Conservation (phyloP, 306 rosid species). For the Pyrus bretschneideri region DNA sequence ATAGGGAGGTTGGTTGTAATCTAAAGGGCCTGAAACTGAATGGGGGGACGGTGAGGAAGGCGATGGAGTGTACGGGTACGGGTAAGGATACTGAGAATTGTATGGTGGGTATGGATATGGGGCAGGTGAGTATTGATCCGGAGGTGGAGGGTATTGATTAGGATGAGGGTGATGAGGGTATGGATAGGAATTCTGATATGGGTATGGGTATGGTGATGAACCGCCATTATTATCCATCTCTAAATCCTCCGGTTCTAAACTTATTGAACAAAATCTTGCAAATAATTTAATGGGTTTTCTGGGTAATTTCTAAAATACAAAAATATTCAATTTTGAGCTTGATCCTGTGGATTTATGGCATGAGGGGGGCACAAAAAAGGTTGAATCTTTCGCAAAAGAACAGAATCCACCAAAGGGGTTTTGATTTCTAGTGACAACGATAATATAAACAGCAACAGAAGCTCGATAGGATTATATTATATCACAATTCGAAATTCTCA, state of each 20-base stretch:
- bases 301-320: not conserved
- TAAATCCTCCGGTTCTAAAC: not conserved
- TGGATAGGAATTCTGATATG: conserved; percentile 1
- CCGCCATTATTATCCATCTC: conserved; percentile 47
- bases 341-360: not conserved
- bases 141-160: conserved; percentile 12
- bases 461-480: not conserved
- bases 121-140: conserved; percentile 12
- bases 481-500: not conserved
- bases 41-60: conserved; percentile 18
- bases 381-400: not conserved
- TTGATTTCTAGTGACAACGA: not conserved
- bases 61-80: conserved; percentile 32
- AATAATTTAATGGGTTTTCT: not conserved
- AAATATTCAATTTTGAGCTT: not conserved
- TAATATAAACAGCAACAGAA: not conserved
- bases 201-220: conserved; percentile 37
- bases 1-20: conserved; percentile 15
- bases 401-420: not conserved
- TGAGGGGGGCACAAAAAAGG: not conserved
- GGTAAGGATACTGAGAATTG: conserved; percentile 10
- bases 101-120: conserved; percentile 23
- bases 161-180: conserved; percentile 23
- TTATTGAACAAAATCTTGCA: not conserved
- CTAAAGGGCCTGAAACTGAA: conserved; percentile 28